Conservation (phyloP, 2,329 filamentous ascomycete species). For the Cordyceps cicadae region DNA sequence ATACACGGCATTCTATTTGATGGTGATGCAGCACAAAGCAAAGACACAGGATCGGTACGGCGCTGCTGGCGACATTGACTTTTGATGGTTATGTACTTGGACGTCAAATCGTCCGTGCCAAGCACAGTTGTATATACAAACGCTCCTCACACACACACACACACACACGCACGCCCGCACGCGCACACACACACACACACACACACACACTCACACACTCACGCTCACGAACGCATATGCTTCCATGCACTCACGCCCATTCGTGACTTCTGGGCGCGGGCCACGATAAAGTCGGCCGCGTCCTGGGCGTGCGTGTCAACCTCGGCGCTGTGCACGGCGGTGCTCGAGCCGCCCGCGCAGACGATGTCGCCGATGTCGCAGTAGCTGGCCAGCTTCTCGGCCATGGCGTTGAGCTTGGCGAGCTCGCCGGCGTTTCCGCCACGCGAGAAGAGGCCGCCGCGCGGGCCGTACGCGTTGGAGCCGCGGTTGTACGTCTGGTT, state of each 20-base stretch:
- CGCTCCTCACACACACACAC: neutral
- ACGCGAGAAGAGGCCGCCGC: slow-evolving; percentile 9
- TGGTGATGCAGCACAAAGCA: neutral
- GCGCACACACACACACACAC: no score
- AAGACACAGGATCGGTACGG: neutral
- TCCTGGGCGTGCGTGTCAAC: slow-evolving; percentile 10
- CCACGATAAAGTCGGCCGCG: slow-evolving; percentile 13
- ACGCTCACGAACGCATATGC: neutral
- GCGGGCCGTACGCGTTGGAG: slow-evolving; percentile 6
- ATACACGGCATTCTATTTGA: slow-evolving; percentile 2
- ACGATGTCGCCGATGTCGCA: slow-evolving; percentile 9
- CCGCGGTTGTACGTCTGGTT: slow-evolving; percentile 12
- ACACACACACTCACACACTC: no score
- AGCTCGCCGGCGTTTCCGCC: slow-evolving; percentile 9
- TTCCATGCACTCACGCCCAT: no score
- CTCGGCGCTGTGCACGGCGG: slow-evolving; percentile 11
- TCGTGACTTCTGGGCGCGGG: neutral
- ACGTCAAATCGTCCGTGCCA: neutral
- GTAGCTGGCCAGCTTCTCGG: slow-evolving; percentile 9
- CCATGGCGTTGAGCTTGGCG: slow-evolving; percentile 10
- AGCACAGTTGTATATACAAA: neutral
- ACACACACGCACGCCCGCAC: no score
- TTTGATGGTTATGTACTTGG: neutral
- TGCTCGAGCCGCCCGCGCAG: slow-evolving; percentile 6
- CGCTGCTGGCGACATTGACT: neutral